Evolutionary conservation across 108 stramenopile genomes (phyloP).

Genomic region (Heterococcus sp.): DNA sequence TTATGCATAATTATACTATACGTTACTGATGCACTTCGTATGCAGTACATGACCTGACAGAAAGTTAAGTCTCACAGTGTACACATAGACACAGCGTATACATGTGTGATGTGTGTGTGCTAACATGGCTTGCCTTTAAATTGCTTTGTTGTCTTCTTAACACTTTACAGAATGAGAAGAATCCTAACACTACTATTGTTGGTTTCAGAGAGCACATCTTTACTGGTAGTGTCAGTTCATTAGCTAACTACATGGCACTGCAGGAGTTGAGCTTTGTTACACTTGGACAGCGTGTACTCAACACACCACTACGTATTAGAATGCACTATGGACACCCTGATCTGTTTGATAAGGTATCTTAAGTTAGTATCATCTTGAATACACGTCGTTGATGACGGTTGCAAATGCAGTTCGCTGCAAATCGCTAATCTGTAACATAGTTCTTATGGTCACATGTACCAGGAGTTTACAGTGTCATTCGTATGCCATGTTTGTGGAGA

Average conservation of each 20-base stretch:
- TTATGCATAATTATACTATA: too few species aligned
- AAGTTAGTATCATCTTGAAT: neutral
- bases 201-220: slow-evolving; percentile 97
- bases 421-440: too few species aligned
- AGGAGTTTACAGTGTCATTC: too few species aligned
- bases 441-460: too few species aligned
- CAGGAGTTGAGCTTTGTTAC: slow-evolving; percentile 96
- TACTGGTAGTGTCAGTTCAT: slow-evolving; percentile 91
- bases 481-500: too few species aligned
- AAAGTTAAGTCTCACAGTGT: neutral
- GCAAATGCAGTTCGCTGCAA: too few species aligned
- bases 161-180: neutral
- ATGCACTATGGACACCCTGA: slow-evolving; percentile 98
- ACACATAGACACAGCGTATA: neutral
- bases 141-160: neutral
- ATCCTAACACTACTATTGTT: slow-evolving; percentile 81
- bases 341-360: slow-evolving; percentile 80
- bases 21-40: neutral
- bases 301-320: slow-evolving; percentile 83
- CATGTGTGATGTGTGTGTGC: neutral
- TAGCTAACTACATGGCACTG: slow-evolving; percentile 97
- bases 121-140: neutral
- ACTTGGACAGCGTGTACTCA: slow-evolving; percentile 90
- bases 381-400: too few species aligned
- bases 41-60: neutral